These are phyloP conservation scores for Kodamaea sp. DNA, from an alignment of 1,139 yeast genomes.

Conservation along the genomic window DNA sequence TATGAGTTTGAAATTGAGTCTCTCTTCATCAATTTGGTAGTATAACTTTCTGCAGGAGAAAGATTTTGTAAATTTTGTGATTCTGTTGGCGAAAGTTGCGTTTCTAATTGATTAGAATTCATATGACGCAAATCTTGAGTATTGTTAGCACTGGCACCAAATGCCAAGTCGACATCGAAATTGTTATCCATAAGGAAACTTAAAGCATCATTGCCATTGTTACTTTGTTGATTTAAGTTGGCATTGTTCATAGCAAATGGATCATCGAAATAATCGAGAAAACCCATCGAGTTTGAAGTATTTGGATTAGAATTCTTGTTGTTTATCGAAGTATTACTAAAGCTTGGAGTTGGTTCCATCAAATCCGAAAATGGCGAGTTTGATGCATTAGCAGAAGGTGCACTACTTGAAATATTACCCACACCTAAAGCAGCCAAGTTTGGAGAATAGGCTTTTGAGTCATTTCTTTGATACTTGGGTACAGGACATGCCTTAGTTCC, in stretches of 20 bases:
- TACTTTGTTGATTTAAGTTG: constrained; percentile 8
- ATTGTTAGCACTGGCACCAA: constrained; percentile 19
- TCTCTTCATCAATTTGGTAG: too few species aligned
- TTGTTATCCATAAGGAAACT: constrained; percentile 45
- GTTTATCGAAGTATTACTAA: constrained; percentile 1
- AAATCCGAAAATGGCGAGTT: constrained; percentile 22
- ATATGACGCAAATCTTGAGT: background rate
- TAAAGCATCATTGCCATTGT: constrained; percentile 31
- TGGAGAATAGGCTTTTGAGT: constrained; percentile 11
- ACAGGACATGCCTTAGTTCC: constrained; percentile 72
- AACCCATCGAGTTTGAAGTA: constrained; percentile 3
- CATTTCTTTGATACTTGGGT: constrained; percentile 44
- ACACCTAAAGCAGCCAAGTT: constrained; percentile 5
- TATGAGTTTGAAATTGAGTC: constrained; percentile 39
- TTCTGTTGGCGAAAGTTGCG: too few species aligned
- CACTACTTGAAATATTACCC: constrained; percentile 7
- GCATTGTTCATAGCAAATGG: constrained; percentile 22
- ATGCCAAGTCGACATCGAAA: constrained; percentile 51
- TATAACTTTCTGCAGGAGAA: background rate
- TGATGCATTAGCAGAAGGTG: constrained; percentile 1
- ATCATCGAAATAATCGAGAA: constrained; percentile 22
- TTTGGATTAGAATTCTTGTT: constrained; percentile 3
- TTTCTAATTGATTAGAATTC: too few species aligned
- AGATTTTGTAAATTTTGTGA: too few species aligned
- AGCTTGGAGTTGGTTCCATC: constrained; percentile 16